Evolutionary conservation across 2,329 filamentous ascomycete genomes (phyloP).

Genomic region (Triangularia setosa): DNA sequence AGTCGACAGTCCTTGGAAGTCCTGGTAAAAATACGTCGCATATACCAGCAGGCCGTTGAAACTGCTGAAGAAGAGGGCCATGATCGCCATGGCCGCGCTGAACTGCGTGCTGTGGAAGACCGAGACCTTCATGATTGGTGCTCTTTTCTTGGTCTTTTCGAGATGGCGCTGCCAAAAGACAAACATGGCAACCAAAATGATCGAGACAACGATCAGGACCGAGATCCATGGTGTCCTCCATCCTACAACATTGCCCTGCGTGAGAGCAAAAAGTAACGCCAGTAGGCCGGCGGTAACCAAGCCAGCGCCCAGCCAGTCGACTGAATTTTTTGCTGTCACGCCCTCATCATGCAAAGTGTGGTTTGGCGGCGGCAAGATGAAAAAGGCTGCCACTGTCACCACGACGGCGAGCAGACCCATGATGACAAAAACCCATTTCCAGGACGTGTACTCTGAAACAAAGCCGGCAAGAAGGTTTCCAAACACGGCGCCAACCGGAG

Average conservation of each 20-base stretch:
- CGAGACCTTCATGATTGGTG: conserved; percentile 63
- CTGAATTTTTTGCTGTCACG: conserved; percentile 38
- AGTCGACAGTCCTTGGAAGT: conserved; percentile 57
- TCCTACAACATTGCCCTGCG: conserved; percentile 65
- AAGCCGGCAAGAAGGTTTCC: conserved; percentile 63
- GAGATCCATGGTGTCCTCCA: conserved; percentile 63
- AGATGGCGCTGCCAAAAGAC: conserved; percentile 59
- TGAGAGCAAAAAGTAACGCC: conserved; percentile 62
- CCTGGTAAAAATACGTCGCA: conserved; percentile 67
- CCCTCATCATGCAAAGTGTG: conserved; percentile 29
- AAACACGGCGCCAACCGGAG: conserved; percentile 60
- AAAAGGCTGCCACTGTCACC: conserved; percentile 53
- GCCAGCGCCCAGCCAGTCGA: conserved; percentile 65
- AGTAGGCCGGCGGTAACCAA: conserved; percentile 61
- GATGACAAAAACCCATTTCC: conserved; percentile 66
- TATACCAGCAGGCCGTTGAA: conserved; percentile 68
- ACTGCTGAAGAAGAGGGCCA: conserved; percentile 61
- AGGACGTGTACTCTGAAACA: conserved; percentile 58
- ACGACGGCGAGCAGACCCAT: conserved; percentile 56
- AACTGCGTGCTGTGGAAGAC: conserved; percentile 59
- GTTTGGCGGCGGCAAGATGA: conserved; percentile 56
- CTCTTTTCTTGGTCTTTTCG: conserved; percentile 46
- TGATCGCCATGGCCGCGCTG: conserved; percentile 60
- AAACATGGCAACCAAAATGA: conserved; percentile 54
- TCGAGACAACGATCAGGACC: conserved; percentile 53